phyloP scores from a whole-genome alignment of 75 land plant genomes.

The Chamaecyparis obtusa region DNA sequence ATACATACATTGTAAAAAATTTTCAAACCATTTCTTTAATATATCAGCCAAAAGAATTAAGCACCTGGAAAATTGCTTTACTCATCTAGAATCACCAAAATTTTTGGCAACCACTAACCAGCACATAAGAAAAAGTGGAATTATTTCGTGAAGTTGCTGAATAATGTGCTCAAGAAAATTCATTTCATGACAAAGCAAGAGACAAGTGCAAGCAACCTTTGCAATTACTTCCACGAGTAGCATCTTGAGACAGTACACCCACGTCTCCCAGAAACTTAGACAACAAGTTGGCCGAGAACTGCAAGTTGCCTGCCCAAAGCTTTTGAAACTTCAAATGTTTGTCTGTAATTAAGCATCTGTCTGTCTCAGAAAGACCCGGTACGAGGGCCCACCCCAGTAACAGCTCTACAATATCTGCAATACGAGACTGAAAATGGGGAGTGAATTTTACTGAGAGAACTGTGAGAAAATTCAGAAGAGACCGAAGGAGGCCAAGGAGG shows the following conservation, averaged over 20 bases:
- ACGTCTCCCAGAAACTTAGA: constrained; percentile 87
- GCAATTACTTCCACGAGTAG: constrained; percentile 46
- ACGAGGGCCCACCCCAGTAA: constrained; percentile 96
- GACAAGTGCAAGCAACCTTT: constrained; percentile 65
- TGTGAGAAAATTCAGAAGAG: constrained; percentile 63
- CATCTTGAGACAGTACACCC: constrained; percentile 77
- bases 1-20: constrained; percentile 56
- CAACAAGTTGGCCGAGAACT: constrained; percentile 65
- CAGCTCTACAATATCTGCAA: constrained; percentile 84
- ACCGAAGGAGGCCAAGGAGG: constrained; percentile 62
- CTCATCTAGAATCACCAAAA: constrained; percentile 75
- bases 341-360: constrained; percentile 67
- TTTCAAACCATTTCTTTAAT: constrained; percentile 61
- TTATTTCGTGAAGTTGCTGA: constrained; percentile 50
- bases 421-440: constrained; percentile 70
- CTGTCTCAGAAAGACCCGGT: constrained; percentile 77
- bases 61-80: constrained; percentile 62
- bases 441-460: constrained; percentile 60
- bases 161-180: constrained; percentile 46
- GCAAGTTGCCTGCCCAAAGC: constrained; percentile 74
- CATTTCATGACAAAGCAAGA: constrained; percentile 87
- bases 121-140: constrained; percentile 70
- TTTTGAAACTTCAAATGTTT: constrained; percentile 80
- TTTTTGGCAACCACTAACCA: constrained; percentile 53
- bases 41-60: constrained; percentile 78